Evolutionary conservation across 208 protist species (phyloP).

Genomic region (Trypanosomatidae sp.): DNA sequence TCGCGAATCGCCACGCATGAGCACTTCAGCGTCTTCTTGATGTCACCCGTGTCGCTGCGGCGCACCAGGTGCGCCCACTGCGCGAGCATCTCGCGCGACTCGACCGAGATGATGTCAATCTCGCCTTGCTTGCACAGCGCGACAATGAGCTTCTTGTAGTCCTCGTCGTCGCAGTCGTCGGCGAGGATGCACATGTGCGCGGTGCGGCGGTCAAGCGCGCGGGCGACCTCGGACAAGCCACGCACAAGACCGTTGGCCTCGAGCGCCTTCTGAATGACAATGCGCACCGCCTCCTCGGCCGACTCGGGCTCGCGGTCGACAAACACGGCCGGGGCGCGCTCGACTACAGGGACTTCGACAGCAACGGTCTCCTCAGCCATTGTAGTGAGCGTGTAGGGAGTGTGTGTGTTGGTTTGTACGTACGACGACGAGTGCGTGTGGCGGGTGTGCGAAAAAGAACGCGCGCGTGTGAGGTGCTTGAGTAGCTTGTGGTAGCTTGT

Average conservation of each 20-base stretch:
- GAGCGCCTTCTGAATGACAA: constrained; percentile 76
- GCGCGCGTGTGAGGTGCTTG: too few species aligned
- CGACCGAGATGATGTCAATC: constrained; percentile 82
- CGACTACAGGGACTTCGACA: constrained; percentile 47
- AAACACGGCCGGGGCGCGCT: constrained; percentile 17
- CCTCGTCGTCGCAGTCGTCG: constrained; percentile 86
- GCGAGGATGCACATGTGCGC: constrained; percentile 83
- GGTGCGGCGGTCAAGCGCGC: constrained; percentile 71
- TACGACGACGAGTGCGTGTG: too few species aligned
- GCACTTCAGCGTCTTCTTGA: constrained; percentile 82
- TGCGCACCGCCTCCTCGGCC: constrained; percentile 75
- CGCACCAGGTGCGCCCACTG: constrained; percentile 70
- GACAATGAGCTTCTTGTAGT: constrained; percentile 86
- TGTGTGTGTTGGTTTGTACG: too few species aligned
- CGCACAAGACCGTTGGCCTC: constrained; percentile 83
- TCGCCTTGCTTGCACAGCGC: constrained; percentile 69
- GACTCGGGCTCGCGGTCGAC: constrained; percentile 56
- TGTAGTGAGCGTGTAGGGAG: constrained; percentile 8
- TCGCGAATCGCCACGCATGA: constrained; percentile 81
- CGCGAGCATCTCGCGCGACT: constrained; percentile 73
- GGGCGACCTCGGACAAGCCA: constrained; percentile 78
- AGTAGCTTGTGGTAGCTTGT: too few species aligned
- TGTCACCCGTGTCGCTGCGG: constrained; percentile 22
- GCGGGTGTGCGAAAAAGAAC: too few species aligned
- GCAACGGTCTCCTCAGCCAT: constrained; percentile 80